Evolutionary conservation across 257 asterid species (phyloP).

Genomic region (Knoxia roxburghii): DNA sequence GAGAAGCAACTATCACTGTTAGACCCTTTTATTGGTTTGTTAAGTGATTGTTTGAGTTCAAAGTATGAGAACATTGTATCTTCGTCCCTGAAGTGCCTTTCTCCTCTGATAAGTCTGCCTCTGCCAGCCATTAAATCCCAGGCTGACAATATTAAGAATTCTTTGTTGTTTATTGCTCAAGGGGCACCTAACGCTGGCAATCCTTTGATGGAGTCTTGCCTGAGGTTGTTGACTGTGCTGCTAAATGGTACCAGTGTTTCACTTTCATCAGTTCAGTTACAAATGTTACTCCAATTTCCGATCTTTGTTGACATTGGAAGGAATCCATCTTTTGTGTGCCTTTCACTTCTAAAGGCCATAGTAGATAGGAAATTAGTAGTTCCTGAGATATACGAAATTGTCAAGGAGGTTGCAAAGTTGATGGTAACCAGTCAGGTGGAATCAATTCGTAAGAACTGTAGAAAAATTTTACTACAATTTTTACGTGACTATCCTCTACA

Average conservation of each 20-base stretch:
- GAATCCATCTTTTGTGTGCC: slow-evolving; percentile 69
- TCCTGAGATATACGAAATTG: slow-evolving; percentile 75
- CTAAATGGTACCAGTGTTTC: slow-evolving; percentile 59
- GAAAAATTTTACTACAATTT: slow-evolving; percentile 76
- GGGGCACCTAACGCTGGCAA: slow-evolving; percentile 52
- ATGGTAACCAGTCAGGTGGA: slow-evolving; percentile 86
- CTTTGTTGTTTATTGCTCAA: slow-evolving; percentile 74
- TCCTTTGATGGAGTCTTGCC: slow-evolving; percentile 73
- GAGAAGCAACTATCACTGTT: slow-evolving; percentile 46
- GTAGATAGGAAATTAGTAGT: slow-evolving; percentile 65
- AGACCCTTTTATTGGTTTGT: slow-evolving; percentile 64
- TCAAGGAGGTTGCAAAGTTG: slow-evolving; percentile 62
- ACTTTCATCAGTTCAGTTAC: slow-evolving; percentile 70
- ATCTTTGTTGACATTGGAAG: slow-evolving; percentile 78
- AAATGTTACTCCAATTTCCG: slow-evolving; percentile 78
- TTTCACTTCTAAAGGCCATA: slow-evolving; percentile 78
- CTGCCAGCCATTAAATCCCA: slow-evolving; percentile 67
- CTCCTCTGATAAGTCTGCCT: slow-evolving; percentile 62
- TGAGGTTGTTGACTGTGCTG: slow-evolving; percentile 66
- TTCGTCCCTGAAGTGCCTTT: slow-evolving; percentile 65
- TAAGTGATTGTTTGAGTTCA: slow-evolving; percentile 68
- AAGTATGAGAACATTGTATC: slow-evolving; percentile 63
- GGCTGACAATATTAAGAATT: slow-evolving; percentile 64
- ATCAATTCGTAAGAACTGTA: slow-evolving; percentile 71
- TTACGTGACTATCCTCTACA: slow-evolving; percentile 71